A percentile compares a stretch with the other conserved stretches of the same genome.
These are phyloP conservation scores for Lagerstroemia speciosa DNA, from an alignment of 345 rosid species.

Conservation along the genomic window DNA sequence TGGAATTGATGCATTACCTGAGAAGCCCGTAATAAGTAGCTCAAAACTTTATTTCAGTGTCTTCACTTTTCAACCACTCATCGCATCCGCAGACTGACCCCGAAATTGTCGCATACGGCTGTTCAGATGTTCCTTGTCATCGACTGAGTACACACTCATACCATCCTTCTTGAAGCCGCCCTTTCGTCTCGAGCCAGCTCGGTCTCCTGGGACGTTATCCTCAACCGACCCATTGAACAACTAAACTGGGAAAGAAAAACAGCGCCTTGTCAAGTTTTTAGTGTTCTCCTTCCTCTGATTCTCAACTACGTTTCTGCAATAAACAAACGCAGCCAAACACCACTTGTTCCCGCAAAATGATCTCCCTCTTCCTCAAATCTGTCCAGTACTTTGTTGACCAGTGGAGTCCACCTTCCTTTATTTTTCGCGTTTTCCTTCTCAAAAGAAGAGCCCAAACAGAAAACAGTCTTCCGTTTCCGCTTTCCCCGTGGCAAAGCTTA, in stretches of 20 bases:
- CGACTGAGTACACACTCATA: too few species aligned
- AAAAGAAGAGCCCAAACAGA: constrained; percentile 39
- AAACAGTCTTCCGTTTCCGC: neutral
- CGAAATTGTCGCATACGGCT: too few species aligned
- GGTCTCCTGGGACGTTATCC: neutral
- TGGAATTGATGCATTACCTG: too few species aligned
- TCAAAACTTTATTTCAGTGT: too few species aligned
- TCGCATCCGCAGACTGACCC: too few species aligned
- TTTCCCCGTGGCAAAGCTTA: constrained; percentile 3
- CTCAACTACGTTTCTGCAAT: neutral
- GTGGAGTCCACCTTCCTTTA: neutral
- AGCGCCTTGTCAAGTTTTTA: neutral
- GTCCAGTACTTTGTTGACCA: constrained; percentile 1
- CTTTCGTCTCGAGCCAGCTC: neutral
- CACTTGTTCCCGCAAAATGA: neutral
- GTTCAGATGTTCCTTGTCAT: too few species aligned
- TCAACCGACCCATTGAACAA: neutral
- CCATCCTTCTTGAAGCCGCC: neutral
- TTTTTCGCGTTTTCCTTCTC: constrained; percentile 12
- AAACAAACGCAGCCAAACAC: neutral
- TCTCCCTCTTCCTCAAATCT: neutral
- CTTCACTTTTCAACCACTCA: too few species aligned
- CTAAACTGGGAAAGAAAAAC: neutral
- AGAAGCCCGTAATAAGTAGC: too few species aligned
- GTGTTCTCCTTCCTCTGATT: neutral